These are phyloP conservation scores for Pachyrhizus erosus DNA, from an alignment of 306 rosid species.

Conservation along the genomic window DNA sequence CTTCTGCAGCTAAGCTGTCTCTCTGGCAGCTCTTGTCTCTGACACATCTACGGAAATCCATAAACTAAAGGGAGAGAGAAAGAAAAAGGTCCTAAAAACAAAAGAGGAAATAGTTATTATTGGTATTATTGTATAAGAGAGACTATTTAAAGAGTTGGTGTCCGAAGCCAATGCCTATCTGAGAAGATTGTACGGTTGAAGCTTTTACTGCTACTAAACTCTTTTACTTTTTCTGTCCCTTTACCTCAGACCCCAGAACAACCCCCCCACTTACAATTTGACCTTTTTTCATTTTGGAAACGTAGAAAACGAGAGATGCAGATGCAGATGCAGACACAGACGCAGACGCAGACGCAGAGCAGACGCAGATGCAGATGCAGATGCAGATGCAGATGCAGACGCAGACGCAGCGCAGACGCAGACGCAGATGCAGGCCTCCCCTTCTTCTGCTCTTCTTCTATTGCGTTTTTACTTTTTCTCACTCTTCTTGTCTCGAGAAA, in stretches of 20 bases:
- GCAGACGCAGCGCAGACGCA: too few relatives aligned
- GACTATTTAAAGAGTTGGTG: conserved; percentile 52
- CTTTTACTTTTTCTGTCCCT: conserved; percentile 75
- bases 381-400: neutral
- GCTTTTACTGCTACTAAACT: conserved; percentile 67
- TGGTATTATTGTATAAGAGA: conserved; percentile 28
- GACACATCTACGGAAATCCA: conserved; percentile 89
- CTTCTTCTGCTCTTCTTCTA: too few relatives aligned
- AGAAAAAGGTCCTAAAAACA: conserved; percentile 18
- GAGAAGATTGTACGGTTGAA: conserved; percentile 62
- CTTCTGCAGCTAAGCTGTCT: conserved; percentile 58
- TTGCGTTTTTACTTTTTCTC: too few relatives aligned
- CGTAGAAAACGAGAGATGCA: conserved; percentile 42
- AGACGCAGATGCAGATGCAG: too few relatives aligned
- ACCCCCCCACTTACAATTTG: conserved; percentile 55
- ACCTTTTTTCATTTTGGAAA: conserved; percentile 53
- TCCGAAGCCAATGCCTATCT: conserved; percentile 51
- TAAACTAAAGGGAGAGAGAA: conserved; percentile 55
- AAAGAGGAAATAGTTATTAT: conserved; percentile 40
- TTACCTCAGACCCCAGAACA: conserved; percentile 50
- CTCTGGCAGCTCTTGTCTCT: conserved; percentile 82
- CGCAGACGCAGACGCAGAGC: too few relatives aligned
- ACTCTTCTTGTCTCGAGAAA: too few relatives aligned
- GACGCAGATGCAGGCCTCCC: too few relatives aligned
- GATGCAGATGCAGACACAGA: too few relatives aligned